phyloP scores from a whole-genome alignment of 169 alveolate genomes.

The Theileria orientalis region DNA sequence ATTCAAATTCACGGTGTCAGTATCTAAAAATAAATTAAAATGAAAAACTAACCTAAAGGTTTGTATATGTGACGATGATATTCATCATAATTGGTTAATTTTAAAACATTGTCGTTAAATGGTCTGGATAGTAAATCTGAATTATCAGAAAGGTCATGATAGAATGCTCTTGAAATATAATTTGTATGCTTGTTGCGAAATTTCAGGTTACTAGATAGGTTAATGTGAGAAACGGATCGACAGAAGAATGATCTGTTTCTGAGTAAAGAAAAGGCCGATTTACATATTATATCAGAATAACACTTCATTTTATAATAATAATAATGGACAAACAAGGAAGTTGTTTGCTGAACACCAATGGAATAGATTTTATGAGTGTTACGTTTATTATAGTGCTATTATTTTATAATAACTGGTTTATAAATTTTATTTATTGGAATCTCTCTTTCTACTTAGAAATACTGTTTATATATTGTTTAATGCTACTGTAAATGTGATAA shows the following conservation, averaged over 20 bases:
- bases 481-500: background rate
- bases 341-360: background rate
- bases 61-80: background rate
- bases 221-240: background rate
- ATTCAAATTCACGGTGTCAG: conserved; percentile 15
- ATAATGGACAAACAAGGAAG: background rate
- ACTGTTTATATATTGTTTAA: background rate
- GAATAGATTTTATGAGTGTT: background rate
- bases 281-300: background rate
- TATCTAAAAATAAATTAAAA: conserved; percentile 10
- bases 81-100: background rate
- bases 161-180: background rate
- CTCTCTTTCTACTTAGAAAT: background rate
- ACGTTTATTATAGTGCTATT: background rate
- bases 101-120: background rate
- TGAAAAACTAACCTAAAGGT: background rate
- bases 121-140: background rate
- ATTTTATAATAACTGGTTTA: background rate
- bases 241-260: background rate
- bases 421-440: background rate
- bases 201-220: background rate
- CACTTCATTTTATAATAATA: background rate
- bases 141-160: background rate
- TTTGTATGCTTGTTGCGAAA: background rate
- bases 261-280: background rate